Percentiles rank a stretch among this genome's conserved stretches.
phyloP scores from a whole-genome alignment of 2,329 filamentous ascomycete genomes.

The Tolypocladium tropicale region DNA sequence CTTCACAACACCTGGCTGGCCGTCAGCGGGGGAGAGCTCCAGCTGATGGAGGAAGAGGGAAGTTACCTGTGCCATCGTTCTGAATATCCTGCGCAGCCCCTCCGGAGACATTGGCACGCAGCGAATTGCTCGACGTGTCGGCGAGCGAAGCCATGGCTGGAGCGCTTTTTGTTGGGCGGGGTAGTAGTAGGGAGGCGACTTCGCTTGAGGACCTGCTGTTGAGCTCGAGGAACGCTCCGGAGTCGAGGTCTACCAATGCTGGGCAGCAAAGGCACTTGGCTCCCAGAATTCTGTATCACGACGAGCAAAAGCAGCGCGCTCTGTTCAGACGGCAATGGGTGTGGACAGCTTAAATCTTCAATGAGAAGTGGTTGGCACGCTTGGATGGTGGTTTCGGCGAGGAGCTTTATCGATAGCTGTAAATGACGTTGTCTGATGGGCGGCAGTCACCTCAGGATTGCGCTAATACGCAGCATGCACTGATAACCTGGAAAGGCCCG shows the following conservation, averaged over 20 bases:
- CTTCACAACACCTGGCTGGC: slow-evolving; percentile 61
- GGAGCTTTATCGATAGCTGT: slow-evolving; percentile 1
- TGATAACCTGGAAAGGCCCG: background rate
- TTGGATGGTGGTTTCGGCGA: background rate
- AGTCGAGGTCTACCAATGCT: background rate
- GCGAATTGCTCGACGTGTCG: background rate
- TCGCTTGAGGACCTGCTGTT: background rate
- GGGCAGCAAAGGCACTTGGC: background rate
- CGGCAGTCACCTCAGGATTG: background rate
- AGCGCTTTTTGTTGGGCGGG: background rate
- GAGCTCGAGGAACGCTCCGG: background rate
- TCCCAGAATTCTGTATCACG: background rate
- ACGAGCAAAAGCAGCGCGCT: background rate
- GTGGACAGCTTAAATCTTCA: background rate
- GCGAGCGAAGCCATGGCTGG: slow-evolving; percentile 1
- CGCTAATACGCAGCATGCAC: background rate
- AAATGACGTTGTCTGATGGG: background rate
- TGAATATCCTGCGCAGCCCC: slow-evolving; percentile 41
- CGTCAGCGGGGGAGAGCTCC: slow-evolving; percentile 4
- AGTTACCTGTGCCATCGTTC: slow-evolving; percentile 62
- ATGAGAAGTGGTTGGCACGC: background rate
- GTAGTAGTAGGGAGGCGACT: background rate
- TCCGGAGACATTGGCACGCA: slow-evolving; percentile 7
- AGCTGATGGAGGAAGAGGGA: background rate
- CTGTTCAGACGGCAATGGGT: background rate